Evolutionary conservation across 805 yeast species (phyloP).

Genomic region (Kluyveromyces lactis): DNA sequence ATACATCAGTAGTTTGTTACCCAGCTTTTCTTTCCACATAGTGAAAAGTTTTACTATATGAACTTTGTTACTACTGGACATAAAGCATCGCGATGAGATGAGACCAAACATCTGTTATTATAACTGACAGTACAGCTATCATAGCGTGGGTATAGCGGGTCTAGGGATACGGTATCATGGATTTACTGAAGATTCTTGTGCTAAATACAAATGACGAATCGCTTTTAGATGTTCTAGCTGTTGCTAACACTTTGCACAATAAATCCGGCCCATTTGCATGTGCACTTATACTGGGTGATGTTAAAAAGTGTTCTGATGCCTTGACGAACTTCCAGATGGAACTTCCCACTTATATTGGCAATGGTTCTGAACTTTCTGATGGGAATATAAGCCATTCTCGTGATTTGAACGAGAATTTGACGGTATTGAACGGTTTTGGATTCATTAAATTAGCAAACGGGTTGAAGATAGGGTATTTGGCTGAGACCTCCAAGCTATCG

Average conservation of each 20-base stretch:
- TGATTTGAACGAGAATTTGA: slow-evolving; percentile 19
- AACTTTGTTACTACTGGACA: no score
- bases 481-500: slow-evolving; percentile 22
- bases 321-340: not conserved
- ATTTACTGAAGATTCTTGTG: slow-evolving; percentile 9
- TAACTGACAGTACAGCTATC: no score
- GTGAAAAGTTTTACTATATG: no score
- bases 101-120: no score
- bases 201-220: slow-evolving; percentile 13
- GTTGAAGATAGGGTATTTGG: slow-evolving; percentile 39
- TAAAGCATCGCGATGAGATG: no score
- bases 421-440: slow-evolving; percentile 30
- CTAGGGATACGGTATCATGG: no score
- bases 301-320: slow-evolving; percentile 12
- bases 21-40: no score
- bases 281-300: slow-evolving; percentile 45
- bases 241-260: slow-evolving; percentile 40
- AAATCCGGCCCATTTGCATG: slow-evolving; percentile 64
- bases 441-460: slow-evolving; percentile 36
- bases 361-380: slow-evolving; percentile 12
- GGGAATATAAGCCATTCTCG: slow-evolving; percentile 6
- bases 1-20: no score
- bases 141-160: no score
- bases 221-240: slow-evolving; percentile 30
- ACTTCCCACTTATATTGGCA: slow-evolving; percentile 17